A percentile compares a stretch with the other conserved stretches of the same genome.
These are phyloP conservation scores for Kitagawia praeruptora DNA, from an alignment of 129 eudicot species.

Conservation along the genomic window DNA sequence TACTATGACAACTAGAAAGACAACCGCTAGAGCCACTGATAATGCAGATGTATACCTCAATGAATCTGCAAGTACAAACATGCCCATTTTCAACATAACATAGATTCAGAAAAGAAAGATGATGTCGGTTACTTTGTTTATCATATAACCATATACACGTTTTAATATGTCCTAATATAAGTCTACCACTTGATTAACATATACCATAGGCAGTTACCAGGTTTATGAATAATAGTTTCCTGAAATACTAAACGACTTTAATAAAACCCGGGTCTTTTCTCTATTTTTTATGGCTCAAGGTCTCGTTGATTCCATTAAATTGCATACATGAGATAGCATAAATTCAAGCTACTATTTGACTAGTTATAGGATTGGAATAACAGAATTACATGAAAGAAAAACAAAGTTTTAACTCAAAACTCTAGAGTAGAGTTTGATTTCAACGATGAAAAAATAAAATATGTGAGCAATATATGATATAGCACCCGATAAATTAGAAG, in stretches of 20 bases:
- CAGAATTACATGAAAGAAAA: too few species aligned
- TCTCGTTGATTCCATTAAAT: too few species aligned
- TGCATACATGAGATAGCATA: too few species aligned
- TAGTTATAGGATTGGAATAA: too few species aligned
- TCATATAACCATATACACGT: neutral
- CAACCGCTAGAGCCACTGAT: constrained; percentile 22
- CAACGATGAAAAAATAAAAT: too few species aligned
- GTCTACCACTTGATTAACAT: neutral
- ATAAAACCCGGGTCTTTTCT: neutral
- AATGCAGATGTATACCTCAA: constrained; percentile 85
- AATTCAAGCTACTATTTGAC: too few species aligned
- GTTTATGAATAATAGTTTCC: neutral
- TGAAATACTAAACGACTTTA: neutral
- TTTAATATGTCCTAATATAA: neutral
- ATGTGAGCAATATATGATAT: too few species aligned
- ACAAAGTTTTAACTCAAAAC: too few species aligned
- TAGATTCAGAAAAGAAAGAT: neutral
- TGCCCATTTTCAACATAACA: neutral
- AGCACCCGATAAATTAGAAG: too few species aligned
- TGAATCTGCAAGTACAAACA: constrained; percentile 57
- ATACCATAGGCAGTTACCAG: neutral
- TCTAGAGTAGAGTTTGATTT: too few species aligned
- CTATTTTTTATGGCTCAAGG: neutral
- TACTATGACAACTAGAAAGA: too few species aligned
- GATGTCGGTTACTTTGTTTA: neutral